Percentiles rank a stretch among this genome's conserved stretches.
Conservation (phyloP, 2,329 filamentous ascomycete species). For the Paramyrothecium roridum region DNA sequence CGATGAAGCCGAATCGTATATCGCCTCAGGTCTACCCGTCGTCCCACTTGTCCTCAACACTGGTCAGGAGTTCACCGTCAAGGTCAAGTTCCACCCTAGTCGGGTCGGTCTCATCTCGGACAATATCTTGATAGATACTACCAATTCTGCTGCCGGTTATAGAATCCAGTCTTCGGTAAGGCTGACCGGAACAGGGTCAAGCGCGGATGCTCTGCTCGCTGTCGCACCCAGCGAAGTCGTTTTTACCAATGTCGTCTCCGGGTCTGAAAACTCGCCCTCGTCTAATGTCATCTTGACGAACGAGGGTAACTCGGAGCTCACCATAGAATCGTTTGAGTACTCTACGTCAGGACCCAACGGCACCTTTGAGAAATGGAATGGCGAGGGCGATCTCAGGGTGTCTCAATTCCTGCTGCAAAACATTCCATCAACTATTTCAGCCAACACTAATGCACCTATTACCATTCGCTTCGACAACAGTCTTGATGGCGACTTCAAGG, state of each 20-base stretch:
- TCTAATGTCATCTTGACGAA: slow-evolving; percentile 44
- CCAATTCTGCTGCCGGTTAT: slow-evolving; percentile 38
- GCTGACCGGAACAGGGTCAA: slow-evolving; percentile 47
- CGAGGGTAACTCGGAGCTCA: slow-evolving; percentile 42
- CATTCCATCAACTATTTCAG: slow-evolving; percentile 40
- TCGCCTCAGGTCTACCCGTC: slow-evolving; percentile 29
- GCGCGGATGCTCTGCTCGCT: slow-evolving; percentile 38
- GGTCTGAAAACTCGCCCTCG: slow-evolving; percentile 31
- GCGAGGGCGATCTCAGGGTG: slow-evolving; percentile 30
- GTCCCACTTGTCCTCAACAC: slow-evolving; percentile 23
- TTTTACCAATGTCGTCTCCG: slow-evolving; percentile 47
- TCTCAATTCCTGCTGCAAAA: slow-evolving; percentile 46
- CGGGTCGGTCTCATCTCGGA: slow-evolving; percentile 44
- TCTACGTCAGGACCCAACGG: slow-evolving; percentile 40
- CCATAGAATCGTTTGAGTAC: slow-evolving; percentile 40
- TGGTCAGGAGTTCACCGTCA: slow-evolving; percentile 16
- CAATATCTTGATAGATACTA: slow-evolving; percentile 44
- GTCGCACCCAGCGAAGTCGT: slow-evolving; percentile 45
- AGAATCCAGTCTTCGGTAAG: slow-evolving; percentile 41
- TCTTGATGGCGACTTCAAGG: slow-evolving; percentile 42
- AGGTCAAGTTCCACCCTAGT: slow-evolving; percentile 32
- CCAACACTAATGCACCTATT: slow-evolving; percentile 35
- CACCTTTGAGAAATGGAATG: slow-evolving; percentile 36
- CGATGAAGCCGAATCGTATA: slow-evolving; percentile 27
- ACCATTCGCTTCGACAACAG: slow-evolving; percentile 45